Evolutionary conservation across 1,284 basidiomycete species (phyloP), one percentile per base, ranked within the genome.

Genomic region (Ceratobasidium theobromae): DNA sequence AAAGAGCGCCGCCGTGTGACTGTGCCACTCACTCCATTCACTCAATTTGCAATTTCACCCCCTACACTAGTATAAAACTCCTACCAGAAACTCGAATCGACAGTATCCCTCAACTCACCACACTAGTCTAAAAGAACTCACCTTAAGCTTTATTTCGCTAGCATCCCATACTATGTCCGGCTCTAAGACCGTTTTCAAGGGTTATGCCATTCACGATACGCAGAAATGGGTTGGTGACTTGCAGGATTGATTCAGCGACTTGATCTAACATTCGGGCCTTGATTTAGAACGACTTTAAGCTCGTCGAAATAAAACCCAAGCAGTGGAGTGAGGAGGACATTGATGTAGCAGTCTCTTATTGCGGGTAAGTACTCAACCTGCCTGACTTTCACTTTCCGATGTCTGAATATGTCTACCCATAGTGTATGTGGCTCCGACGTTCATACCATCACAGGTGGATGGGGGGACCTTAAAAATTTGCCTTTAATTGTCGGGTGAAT

Each of bases 341-440:
- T 57, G 77, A 79, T 51, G 73, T 79, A 54, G 72, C 75, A 23
- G 76, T 78, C 67, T 76, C 76, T n/a, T 76, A 78, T 69, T 78
- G 77, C 68, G 76, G 74, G 57, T 60, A 46, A 30, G 55, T 32
- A 18, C 33, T 32, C 12, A 5, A 51, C 30, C 5, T 5, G n/a
- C 12, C 27, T n/a, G 23, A 51, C 3, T 51, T 28, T 12, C 5
- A 4, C 25, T 38, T 23, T 25, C 23, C 16, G 30, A 28, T 30
- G 48, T 30, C 23, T 30, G 23, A 28, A 12, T 28, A 21, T 51
- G 48, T n/a, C n/a, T n/a, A n/a, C n/a, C 16, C 27, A 27, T 48
- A 70, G 71, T 41, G 77, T 77, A 12, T 83, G 82, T 67, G 81
- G 78, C 60, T 80, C 79, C 6, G 83, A 85, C 71, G 77, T 84